Percentiles rank a stretch among this genome's conserved stretches.
Evolutionary conservation across 2,329 filamentous ascomycete genomes (phyloP).

Genomic region (Dryadomyces quercus-mongolicae): DNA sequence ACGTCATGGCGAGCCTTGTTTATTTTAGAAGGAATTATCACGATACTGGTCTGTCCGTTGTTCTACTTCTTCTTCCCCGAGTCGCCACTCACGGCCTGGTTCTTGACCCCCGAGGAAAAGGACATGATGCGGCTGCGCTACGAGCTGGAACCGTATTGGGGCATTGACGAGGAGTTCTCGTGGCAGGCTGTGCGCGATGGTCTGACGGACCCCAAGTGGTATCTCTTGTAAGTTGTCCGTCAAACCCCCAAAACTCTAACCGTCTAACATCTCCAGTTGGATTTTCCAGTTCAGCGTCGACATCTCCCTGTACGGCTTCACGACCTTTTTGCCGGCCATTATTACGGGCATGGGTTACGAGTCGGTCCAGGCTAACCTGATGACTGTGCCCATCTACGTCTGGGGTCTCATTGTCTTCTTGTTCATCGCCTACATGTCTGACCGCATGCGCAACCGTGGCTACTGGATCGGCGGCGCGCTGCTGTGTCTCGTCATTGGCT

Average conservation of each 20-base stretch:
- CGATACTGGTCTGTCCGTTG: constrained; percentile 21
- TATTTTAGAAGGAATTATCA: constrained; percentile 26
- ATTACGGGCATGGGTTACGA: constrained; percentile 21
- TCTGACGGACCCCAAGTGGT: constrained; percentile 17
- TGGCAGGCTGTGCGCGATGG: constrained; percentile 15
- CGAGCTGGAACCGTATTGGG: constrained; percentile 16
- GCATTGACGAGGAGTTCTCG: constrained; percentile 15
- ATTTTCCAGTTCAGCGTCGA: constrained; percentile 20
- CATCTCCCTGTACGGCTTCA: constrained; percentile 22
- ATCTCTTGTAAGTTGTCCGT: constrained; percentile 14
- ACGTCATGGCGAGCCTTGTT: constrained; percentile 27
- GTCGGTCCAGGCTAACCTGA: constrained; percentile 18
- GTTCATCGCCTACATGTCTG: constrained; percentile 17
- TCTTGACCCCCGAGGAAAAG: constrained; percentile 15
- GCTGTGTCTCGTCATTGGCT: constrained; percentile 18
- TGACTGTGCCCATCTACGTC: constrained; percentile 22
- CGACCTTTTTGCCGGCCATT: constrained; percentile 23
- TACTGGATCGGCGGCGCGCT: constrained; percentile 14
- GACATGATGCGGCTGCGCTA: constrained; percentile 16
- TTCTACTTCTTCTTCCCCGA: constrained; percentile 18
- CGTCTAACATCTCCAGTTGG: constrained; percentile 4
- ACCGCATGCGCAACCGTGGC: constrained; percentile 13
- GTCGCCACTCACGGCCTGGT: constrained; percentile 18
- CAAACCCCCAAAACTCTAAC: constrained; percentile 4
- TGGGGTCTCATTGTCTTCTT: constrained; percentile 15